Conservation (phyloP, 2,329 filamentous ascomycete genomes). For the Penicillium carneum region DNA sequence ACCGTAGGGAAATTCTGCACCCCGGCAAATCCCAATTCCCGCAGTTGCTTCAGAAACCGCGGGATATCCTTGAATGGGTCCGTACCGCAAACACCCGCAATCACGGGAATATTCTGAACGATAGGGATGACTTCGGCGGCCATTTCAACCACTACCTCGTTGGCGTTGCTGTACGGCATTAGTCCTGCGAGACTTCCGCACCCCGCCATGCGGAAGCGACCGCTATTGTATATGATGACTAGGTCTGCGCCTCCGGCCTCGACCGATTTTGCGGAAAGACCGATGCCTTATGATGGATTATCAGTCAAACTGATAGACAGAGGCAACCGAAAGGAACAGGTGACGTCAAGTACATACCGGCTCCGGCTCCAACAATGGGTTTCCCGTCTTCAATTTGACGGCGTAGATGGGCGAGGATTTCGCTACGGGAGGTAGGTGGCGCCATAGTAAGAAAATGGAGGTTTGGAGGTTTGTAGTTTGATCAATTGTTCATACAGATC, state of each 20-base stretch:
- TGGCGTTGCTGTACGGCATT: conserved; percentile 75
- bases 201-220: conserved; percentile 76
- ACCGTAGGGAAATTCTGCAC: conserved; percentile 79
- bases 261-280: conserved; percentile 73
- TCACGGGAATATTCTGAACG: conserved; percentile 68
- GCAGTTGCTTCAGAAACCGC: conserved; percentile 66
- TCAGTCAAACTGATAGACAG: background rate
- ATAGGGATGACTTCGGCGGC: conserved; percentile 71
- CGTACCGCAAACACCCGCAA: conserved; percentile 74
- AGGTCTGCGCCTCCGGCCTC: conserved; percentile 73
- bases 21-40: conserved; percentile 70
- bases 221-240: conserved; percentile 76
- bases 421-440: conserved; percentile 2
- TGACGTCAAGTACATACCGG: background rate
- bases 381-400: conserved; percentile 6
- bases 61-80: conserved; percentile 72
- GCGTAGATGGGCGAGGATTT: conserved; percentile 2
- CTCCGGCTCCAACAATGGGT: conserved; percentile 4
- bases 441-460: background rate
- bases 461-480: background rate
- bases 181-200: conserved; percentile 72
- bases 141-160: conserved; percentile 74
- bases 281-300: conserved; percentile 61
- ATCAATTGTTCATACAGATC: too few species aligned
- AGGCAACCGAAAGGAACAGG: too few species aligned